Evolutionary conservation across 2,329 filamentous ascomycete genomes (phyloP).

Genomic region (Phaeosphaeriaceae sp.): DNA sequence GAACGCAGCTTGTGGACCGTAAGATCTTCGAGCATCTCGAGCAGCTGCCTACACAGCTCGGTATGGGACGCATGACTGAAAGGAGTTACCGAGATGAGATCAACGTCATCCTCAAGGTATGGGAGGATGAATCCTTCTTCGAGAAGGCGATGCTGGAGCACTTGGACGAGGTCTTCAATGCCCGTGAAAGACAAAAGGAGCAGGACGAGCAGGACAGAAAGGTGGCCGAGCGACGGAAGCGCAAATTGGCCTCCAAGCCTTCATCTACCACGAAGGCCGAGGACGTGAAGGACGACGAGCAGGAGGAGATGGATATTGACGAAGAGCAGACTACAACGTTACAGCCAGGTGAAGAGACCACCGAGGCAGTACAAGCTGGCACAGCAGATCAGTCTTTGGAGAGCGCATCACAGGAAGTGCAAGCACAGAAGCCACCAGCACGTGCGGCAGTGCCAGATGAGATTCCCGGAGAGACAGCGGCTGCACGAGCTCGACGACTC

Average conservation of each 20-base stretch:
- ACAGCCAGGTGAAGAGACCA: conserved; percentile 9
- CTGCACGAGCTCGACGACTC: conserved; percentile 42
- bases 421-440: conserved; percentile 1
- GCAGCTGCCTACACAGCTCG: conserved; percentile 71
- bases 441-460: conserved; percentile 9
- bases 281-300: conserved; percentile 14
- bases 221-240: conserved; percentile 58
- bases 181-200: conserved; percentile 48
- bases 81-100: conserved; percentile 57
- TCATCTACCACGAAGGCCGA: conserved; percentile 10
- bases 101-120: conserved; percentile 42
- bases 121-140: conserved; percentile 43
- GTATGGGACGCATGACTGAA: conserved; percentile 81
- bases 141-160: conserved; percentile 33
- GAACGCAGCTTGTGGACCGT: conserved; percentile 70
- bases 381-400: not conserved
- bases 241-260: conserved; percentile 15
- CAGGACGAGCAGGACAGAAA: conserved; percentile 71
- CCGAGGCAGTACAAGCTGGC: not conserved
- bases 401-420: not conserved
- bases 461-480: conserved; percentile 41
- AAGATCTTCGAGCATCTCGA: conserved; percentile 79
- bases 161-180: conserved; percentile 40
- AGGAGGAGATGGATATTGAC: conserved; percentile 28
- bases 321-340: conserved; percentile 10